phyloP scores from a whole-genome alignment of 345 rosid species.

The Salix arbutifolia region DNA sequence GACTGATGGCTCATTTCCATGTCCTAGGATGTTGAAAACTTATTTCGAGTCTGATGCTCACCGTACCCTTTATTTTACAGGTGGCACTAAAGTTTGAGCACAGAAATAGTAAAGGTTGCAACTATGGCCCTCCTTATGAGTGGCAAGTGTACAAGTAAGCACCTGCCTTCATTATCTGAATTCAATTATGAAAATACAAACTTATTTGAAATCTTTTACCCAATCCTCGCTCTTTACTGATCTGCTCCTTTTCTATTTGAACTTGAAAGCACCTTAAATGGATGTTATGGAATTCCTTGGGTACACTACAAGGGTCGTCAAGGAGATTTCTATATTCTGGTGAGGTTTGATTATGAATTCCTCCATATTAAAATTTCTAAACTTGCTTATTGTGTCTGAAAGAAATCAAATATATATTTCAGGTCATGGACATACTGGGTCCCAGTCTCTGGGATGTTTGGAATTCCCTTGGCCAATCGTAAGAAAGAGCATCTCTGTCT shows the following conservation, averaged over 20 bases:
- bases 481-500: constrained; percentile 1
- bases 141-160: constrained; percentile 34
- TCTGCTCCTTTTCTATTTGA: neutral
- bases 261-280: constrained; percentile 21
- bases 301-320: constrained; percentile 33
- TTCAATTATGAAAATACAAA: neutral
- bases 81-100: constrained; percentile 33
- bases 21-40: neutral
- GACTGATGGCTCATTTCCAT: neutral
- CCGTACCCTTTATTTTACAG: constrained; percentile 7
- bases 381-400: constrained; percentile 4
- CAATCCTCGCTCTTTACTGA: constrained; percentile 2
- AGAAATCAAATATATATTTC: constrained; percentile 6
- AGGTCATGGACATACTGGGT: constrained; percentile 37
- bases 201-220: neutral
- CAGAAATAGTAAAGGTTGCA: constrained; percentile 34
- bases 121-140: constrained; percentile 35
- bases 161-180: neutral
- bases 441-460: constrained; percentile 38
- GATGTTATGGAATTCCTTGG: constrained; percentile 28
- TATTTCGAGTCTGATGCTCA: neutral
- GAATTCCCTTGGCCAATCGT: constrained; percentile 30
- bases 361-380: neutral
- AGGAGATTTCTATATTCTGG: constrained; percentile 35
- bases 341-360: constrained; percentile 10